These are phyloP conservation scores for Camellia granthamiana DNA, from an alignment of 148 eudicot genomes.

Conservation along the genomic window DNA sequence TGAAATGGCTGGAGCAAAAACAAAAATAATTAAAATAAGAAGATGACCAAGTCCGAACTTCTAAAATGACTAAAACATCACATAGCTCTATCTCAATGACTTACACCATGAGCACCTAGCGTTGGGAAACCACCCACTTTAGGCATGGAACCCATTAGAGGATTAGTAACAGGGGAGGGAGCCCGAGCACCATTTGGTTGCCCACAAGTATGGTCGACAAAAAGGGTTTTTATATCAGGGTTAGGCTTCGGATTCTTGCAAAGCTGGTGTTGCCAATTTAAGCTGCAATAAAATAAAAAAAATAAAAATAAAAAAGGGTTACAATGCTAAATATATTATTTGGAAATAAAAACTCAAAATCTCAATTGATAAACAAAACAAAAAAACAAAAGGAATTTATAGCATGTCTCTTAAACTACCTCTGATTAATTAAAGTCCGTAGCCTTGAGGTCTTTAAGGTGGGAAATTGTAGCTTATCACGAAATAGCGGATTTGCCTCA, in stretches of 20 bases:
- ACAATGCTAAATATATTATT: not conserved
- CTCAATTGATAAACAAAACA: not conserved
- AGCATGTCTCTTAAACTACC: constrained; percentile 18
- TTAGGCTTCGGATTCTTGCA: constrained; percentile 46
- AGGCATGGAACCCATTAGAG: constrained; percentile 26
- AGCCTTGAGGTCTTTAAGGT: constrained; percentile 31
- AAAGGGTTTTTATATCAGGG: constrained; percentile 45
- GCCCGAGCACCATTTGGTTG: constrained; percentile 38
- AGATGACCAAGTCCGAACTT: not conserved
- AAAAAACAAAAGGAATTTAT: not conserved
- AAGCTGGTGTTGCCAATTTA: constrained; percentile 51
- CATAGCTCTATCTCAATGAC: constrained; percentile 12
- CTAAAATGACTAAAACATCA: not conserved
- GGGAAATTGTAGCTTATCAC: constrained; percentile 43
- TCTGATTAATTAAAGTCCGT: constrained; percentile 37
- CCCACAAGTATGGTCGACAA: constrained; percentile 42
- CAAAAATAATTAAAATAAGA: constrained; percentile 6
- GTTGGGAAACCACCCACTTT: constrained; percentile 38
- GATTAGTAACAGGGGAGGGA: constrained; percentile 32
- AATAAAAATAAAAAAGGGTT: not conserved
- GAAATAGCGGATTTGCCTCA: constrained; percentile 46
- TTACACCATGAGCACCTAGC: constrained; percentile 59
- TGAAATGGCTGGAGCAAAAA: constrained; percentile 42
- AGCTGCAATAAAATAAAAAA: constrained; percentile 22
- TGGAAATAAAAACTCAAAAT: not conserved